These are phyloP conservation scores for Neofusicoccum cordaticola DNA, from an alignment of 2,329 filamentous ascomycete genomes.

Conservation along the genomic window DNA sequence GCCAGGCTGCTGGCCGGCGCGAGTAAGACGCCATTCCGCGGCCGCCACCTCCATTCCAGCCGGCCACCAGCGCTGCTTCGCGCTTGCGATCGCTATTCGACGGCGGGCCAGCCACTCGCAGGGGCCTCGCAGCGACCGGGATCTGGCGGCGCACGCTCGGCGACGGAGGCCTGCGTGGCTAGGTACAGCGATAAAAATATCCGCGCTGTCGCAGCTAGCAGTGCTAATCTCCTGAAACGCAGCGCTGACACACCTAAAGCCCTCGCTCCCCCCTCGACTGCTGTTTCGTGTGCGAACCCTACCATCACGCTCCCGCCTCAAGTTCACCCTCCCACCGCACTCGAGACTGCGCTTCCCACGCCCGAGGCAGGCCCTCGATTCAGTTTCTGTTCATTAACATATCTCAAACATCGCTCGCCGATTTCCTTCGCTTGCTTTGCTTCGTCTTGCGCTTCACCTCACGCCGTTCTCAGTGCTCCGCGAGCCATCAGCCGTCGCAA, in stretches of 20 bases:
- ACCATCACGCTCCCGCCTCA: conserved; percentile 12
- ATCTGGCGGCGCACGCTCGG: conserved; percentile 13
- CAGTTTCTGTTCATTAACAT: conserved; percentile 17
- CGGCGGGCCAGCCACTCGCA: conserved; percentile 15
- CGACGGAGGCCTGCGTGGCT: conserved; percentile 15
- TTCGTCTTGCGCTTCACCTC: conserved; percentile 13
- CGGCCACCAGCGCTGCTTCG: not conserved
- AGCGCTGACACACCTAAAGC: conserved; percentile 18
- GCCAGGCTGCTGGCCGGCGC: not conserved
- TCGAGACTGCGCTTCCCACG: conserved; percentile 13
- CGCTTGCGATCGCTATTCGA: conserved; percentile 15
- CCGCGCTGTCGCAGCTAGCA: conserved; percentile 10
- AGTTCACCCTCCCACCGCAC: conserved; percentile 1
- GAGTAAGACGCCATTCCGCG: conserved; percentile 16
- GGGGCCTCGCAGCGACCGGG: conserved; percentile 13
- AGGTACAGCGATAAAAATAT: conserved; percentile 16
- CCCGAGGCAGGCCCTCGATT: conserved; percentile 18
- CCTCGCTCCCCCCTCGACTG: conserved; percentile 16
- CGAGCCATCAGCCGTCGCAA: conserved; percentile 12
- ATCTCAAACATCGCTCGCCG: conserved; percentile 17
- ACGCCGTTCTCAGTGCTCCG: conserved; percentile 11
- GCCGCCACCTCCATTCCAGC: conserved; percentile 15
- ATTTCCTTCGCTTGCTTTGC: conserved; percentile 15
- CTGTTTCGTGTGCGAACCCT: conserved; percentile 18
- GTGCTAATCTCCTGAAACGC: conserved; percentile 19